phyloP scores from a whole-genome alignment of 176 grass and related monocot species.

The Chrysopogon serrulatus region DNA sequence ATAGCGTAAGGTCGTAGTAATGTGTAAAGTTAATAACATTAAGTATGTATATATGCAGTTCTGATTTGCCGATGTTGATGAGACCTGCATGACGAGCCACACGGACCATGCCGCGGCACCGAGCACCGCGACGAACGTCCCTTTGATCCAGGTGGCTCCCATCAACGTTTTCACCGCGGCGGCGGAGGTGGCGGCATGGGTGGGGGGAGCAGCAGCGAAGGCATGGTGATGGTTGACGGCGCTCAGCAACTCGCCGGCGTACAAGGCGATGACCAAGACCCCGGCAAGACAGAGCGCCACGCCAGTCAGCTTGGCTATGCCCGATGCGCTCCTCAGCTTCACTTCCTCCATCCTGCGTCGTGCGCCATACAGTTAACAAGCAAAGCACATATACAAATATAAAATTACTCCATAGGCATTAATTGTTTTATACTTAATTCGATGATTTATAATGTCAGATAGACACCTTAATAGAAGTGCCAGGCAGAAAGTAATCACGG shows the following conservation, averaged over 20 bases:
- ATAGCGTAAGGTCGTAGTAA: background rate
- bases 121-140: conserved; percentile 56
- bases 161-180: background rate
- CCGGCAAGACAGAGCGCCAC: conserved; percentile 54
- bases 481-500: background rate
- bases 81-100: conserved; percentile 36
- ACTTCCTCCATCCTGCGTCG: conserved; percentile 45
- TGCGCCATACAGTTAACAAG: background rate
- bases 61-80: background rate
- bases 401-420: no score
- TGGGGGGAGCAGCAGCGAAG: background rate
- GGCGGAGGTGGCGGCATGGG: background rate
- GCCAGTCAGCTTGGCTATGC: conserved; percentile 47
- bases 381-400: background rate
- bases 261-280: conserved; percentile 48
- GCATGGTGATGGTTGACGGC: conserved; percentile 46
- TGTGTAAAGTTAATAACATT: background rate
- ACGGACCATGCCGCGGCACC: conserved; percentile 31
- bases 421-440: no score
- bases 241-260: conserved; percentile 37
- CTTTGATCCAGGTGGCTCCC: conserved; percentile 46
- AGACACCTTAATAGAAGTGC: background rate
- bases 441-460: background rate
- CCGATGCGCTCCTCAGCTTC: conserved; percentile 33
- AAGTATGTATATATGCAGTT: background rate